Evolutionary conservation across 2,329 filamentous ascomycete species (phyloP).

Genomic region (Fusarium begoniae): DNA sequence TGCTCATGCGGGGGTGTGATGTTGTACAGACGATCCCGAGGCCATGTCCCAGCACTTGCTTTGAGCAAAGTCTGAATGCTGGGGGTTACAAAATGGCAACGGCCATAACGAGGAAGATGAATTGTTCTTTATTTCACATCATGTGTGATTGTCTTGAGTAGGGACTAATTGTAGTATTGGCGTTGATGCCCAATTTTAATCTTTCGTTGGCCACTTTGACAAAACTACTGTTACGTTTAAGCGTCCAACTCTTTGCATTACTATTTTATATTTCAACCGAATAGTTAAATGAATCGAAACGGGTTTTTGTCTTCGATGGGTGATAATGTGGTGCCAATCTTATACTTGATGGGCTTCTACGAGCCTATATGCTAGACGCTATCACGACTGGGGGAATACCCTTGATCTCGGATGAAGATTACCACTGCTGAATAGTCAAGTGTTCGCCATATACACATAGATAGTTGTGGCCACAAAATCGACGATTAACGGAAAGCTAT

Average conservation of each 20-base stretch:
- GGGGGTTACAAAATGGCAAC: background rate
- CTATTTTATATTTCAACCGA: background rate
- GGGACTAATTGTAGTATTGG: background rate
- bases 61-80: background rate
- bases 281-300: background rate
- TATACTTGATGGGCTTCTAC: background rate
- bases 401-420: background rate
- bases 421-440: background rate
- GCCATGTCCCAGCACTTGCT: background rate
- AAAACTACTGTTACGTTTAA: background rate
- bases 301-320: background rate
- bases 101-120: background rate
- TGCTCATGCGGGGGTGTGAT: background rate
- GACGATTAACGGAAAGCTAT: background rate
- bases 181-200: too few species aligned
- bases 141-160: background rate
- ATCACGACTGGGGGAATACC: background rate
- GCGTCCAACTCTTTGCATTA: background rate
- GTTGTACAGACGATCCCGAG: background rate
- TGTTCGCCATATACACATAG: background rate
- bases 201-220: background rate
- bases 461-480: background rate
- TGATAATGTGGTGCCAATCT: background rate
- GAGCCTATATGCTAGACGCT: background rate
- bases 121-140: background rate